Conservation (phyloP, 331 rosid genomes). For the Erythrophleum ivorense region DNA sequence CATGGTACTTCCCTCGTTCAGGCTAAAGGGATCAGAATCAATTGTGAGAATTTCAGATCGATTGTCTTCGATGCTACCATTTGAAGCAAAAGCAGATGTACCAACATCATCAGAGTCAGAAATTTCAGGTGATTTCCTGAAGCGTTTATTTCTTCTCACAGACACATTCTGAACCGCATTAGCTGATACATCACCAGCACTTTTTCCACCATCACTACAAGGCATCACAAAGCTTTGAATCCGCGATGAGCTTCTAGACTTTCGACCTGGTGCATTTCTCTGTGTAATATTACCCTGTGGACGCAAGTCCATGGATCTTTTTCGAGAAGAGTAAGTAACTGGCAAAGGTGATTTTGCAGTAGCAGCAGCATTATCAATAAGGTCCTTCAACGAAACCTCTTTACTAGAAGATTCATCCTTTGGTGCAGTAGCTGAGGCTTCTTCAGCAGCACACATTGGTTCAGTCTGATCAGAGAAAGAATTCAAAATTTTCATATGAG, state of each 20-base stretch:
- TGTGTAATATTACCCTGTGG: conserved; percentile 45
- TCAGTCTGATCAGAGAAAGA: conserved; percentile 55
- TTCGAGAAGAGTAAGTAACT: conserved; percentile 48
- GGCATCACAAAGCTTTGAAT: conserved; percentile 48
- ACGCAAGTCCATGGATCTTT: conserved; percentile 57
- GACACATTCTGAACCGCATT: conserved; percentile 50
- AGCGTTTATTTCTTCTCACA: conserved; percentile 56
- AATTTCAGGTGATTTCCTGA: conserved; percentile 63
- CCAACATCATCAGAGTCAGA: conserved; percentile 64
- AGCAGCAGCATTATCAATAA: conserved; percentile 46
- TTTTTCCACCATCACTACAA: conserved; percentile 54
- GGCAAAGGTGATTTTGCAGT: conserved; percentile 55
- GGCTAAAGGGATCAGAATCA: conserved; percentile 69
- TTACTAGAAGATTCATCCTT: conserved; percentile 48
- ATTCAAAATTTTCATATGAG: conserved; percentile 56
- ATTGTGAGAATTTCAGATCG: conserved; percentile 72
- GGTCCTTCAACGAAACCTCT: conserved; percentile 51
- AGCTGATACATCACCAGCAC: conserved; percentile 45
- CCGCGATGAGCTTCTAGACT: conserved; percentile 73
- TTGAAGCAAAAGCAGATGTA: conserved; percentile 61
- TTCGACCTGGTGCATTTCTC: conserved; percentile 56
- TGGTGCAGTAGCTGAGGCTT: conserved; percentile 50
- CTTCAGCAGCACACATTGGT: conserved; percentile 49
- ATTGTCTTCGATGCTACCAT: conserved; percentile 68
- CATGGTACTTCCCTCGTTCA: conserved; percentile 64